Evolutionary conservation across 2,329 filamentous ascomycete genomes (phyloP).

Genomic region (Microsporum ferrugineum): DNA sequence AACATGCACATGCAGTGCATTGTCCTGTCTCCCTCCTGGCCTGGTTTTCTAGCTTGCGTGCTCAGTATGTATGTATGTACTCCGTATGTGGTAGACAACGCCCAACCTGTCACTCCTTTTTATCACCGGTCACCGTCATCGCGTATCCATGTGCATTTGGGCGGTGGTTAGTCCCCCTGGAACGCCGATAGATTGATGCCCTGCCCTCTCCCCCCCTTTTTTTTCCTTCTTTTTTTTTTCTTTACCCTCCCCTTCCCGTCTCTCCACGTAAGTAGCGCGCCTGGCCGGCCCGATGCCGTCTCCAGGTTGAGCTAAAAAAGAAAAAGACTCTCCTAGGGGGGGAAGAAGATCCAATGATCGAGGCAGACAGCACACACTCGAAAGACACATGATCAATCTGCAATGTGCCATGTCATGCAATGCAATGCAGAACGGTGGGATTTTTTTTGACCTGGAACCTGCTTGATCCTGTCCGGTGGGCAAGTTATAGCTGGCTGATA

Average conservation of each 20-base stretch:
- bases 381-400: slow-evolving; percentile 4
- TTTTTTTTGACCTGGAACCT: neutral
- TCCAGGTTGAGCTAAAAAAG: neutral
- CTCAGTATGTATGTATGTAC: too few species aligned
- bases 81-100: too few species aligned
- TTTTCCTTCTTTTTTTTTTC: too few species aligned
- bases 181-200: neutral
- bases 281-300: neutral
- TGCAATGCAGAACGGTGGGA: neutral
- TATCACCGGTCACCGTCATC: neutral
- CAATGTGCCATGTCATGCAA: slow-evolving; percentile 4
- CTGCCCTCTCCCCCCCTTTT: neutral
- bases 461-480: neutral
- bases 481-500: neutral
- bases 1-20: neutral
- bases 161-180: neutral
- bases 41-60: neutral
- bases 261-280: neutral
- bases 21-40: neutral
- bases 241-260: neutral
- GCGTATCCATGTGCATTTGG: neutral
- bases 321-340: neutral
- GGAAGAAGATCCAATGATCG: neutral
- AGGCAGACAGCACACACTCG: neutral
- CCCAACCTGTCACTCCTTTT: too few species aligned